phyloP scores from a whole-genome alignment of 306 rosid genomes.

The Pterocarpus santalinus region DNA sequence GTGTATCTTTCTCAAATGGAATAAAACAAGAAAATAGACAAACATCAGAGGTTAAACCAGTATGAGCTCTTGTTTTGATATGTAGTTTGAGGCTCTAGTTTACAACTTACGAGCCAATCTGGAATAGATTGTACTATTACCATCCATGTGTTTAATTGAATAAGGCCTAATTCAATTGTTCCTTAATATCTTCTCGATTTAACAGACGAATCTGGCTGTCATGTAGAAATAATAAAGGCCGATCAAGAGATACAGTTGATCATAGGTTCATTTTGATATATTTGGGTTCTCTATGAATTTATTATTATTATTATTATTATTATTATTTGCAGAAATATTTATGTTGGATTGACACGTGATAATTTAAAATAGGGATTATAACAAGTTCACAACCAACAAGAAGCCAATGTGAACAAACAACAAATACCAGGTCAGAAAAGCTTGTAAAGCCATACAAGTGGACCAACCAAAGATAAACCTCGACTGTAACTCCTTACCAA shows the following conservation, averaged over 20 bases:
- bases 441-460: slow-evolving; percentile 59
- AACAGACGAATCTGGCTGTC: not conserved
- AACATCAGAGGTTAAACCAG: slow-evolving; percentile 1
- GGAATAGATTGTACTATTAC: not conserved
- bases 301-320: not conserved
- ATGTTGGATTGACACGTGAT: slow-evolving; percentile 1
- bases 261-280: not conserved
- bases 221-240: not conserved
- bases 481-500: slow-evolving; percentile 60
- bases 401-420: slow-evolving; percentile 23
- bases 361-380: slow-evolving; percentile 1
- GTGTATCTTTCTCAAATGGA: slow-evolving; percentile 38
- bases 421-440: slow-evolving; percentile 32
- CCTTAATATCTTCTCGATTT: not conserved
- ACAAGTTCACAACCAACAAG: not conserved
- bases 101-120: not conserved
- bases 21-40: slow-evolving; percentile 14
- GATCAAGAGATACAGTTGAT: not conserved
- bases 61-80: slow-evolving; percentile 1
- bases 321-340: too few species aligned
- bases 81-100: slow-evolving; percentile 12
- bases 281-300: not conserved
- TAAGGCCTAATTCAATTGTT: not conserved
- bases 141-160: slow-evolving; percentile 12
- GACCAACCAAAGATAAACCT: slow-evolving; percentile 39